A percentile compares a stretch with the other conserved stretches of the same genome.
Conservation (phyloP, 352 stramenopile genomes). For the Thraustotheca clavata region DNA sequence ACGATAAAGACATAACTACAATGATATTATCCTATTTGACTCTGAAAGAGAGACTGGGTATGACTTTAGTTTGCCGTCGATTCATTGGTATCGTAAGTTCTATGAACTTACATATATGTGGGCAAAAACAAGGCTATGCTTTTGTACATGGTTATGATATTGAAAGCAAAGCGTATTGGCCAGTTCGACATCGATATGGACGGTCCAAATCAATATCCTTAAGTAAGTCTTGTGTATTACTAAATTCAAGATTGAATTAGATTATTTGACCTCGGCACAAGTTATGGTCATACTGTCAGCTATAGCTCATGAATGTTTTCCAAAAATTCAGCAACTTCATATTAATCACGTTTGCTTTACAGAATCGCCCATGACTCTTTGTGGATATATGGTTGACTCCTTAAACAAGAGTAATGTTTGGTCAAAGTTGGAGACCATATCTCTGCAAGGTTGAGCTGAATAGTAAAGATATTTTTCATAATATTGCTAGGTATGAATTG, state of each 20-base stretch:
- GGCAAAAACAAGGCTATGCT: neutral
- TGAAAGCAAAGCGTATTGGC: slow-evolving; percentile 16
- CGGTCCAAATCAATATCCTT: neutral
- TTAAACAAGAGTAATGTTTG: neutral
- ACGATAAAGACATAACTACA: slow-evolving; percentile 1
- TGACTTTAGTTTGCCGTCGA: neutral
- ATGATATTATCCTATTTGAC: neutral
- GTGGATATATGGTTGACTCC: neutral
- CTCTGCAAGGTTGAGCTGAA: neutral
- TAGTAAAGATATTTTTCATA: no score
- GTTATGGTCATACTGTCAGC: neutral
- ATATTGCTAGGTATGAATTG: slow-evolving; percentile 1
- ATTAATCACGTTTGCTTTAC: neutral
- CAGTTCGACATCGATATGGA: neutral
- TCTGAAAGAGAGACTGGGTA: neutral
- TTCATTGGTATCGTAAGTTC: neutral
- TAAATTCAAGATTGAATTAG: neutral
- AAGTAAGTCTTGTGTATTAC: neutral
- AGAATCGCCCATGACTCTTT: neutral
- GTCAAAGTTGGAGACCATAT: neutral
- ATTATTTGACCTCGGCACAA: slow-evolving; percentile 6
- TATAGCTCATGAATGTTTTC: slow-evolving; percentile 11
- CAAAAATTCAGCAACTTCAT: neutral
- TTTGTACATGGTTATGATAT: slow-evolving; percentile 14
- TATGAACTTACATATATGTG: slow-evolving; percentile 1